Base-by-base conservation (phyloP, 164 flowering plant species). In the Sedum album region DNA sequence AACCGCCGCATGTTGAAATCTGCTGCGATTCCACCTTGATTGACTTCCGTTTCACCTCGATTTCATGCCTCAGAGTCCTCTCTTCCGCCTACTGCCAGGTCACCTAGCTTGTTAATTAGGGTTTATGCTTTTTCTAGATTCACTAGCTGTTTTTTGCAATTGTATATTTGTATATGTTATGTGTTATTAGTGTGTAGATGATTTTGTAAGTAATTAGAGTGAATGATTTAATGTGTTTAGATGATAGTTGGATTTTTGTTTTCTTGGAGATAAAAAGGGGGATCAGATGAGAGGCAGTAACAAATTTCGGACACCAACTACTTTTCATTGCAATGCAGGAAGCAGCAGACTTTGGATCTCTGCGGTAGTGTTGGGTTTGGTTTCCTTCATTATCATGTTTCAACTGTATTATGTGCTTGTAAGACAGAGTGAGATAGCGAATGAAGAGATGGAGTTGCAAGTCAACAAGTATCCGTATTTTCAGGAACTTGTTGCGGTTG, bases 291-390 rank as follows among this genome's bases (percentile, higher is more conserved):
- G 84, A 95, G 80, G 78, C 82, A 85, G 82, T 88, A 89, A 85
- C 94, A 92, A 82, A 86, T 78, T 79, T 79, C 76, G 83, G 81
- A 92, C 88, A 85, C 79, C 94, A 83, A 85, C 87, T 68, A 68
- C 84, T 84, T 83, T 87, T 72, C 74, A 53, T 86, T 90, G 86
- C 91, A 78, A 83, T 88, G 89, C 93, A 84, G 91, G 97, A 76
- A 81, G 82, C n/a, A n/a, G n/a, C 84, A 85, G 86, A 82, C 85
- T 86, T 72, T 77, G 90, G 74, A 44, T 77, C 66, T 72, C 85
- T 71, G 67, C 68, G 63, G 67, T 82, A 0, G 79, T 89, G 31
- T 87, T 94, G 89, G 79, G 81, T 75, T 53, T 89, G 68, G 87
- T 85, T 49, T 91, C 87, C 20, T 84, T 77, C 70, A 66, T 93